Conservation (phyloP, 495 filamentous ascomycete genomes). For the Aspergillus nidulans region DNA sequence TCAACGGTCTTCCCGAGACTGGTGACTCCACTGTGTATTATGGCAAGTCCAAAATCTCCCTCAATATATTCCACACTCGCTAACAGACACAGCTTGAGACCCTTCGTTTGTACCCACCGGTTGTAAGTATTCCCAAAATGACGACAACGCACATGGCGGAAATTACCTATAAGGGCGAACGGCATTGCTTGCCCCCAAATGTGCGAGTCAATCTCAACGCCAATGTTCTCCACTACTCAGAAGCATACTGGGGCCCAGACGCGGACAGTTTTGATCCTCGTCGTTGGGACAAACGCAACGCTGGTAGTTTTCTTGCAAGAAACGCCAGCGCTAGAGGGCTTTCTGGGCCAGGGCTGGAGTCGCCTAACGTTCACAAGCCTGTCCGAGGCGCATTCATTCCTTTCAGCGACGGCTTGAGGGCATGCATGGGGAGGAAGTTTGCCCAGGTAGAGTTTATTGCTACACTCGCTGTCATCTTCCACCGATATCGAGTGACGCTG, state of each 20-base stretch:
- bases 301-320: conserved; percentile 18
- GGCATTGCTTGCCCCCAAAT: background rate
- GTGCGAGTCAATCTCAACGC: conserved; percentile 28
- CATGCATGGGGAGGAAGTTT: conserved; percentile 68
- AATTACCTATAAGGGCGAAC: background rate
- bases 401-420: conserved; percentile 67
- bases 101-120: conserved; percentile 37
- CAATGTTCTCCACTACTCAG: conserved; percentile 36
- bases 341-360: conserved; percentile 16
- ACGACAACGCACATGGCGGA: conserved; percentile 12
- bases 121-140: conserved; percentile 34
- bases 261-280: conserved; percentile 25
- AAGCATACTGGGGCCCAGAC: conserved; percentile 41
- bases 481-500: conserved; percentile 42
- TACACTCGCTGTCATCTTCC: conserved; percentile 60
- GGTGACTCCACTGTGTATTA: conserved; percentile 27
- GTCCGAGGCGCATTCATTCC: conserved; percentile 63
- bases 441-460: conserved; percentile 73
- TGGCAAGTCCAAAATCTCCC: conserved; percentile 22
- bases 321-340: conserved; percentile 13
- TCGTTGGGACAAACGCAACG: conserved; percentile 24
- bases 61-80: too few species aligned
- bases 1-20: conserved; percentile 30
- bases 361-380: conserved; percentile 49
- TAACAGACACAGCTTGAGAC: conserved; percentile 29